Evolutionary conservation across 2,329 filamentous ascomycete genomes (phyloP).

Genomic region (Colletotrichum noveboracense): DNA sequence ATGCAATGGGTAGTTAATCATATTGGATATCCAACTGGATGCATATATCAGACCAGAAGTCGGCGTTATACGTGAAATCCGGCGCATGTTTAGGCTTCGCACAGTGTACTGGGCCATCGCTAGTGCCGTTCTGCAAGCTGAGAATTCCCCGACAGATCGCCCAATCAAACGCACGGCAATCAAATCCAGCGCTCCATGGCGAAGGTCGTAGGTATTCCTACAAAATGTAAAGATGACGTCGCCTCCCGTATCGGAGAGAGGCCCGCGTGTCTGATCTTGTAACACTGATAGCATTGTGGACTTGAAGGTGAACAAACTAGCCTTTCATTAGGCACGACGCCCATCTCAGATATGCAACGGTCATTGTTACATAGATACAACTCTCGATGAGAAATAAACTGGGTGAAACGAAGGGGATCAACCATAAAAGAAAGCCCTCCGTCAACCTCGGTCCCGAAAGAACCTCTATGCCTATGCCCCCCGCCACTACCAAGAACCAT

Average conservation of each 20-base stretch:
- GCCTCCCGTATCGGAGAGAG: not conserved
- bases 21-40: not conserved
- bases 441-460: not conserved
- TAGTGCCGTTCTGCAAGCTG: not conserved
- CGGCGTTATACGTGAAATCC: no score
- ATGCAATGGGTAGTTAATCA: not conserved
- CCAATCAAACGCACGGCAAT: not conserved
- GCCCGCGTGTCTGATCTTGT: not conserved
- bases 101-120: not conserved
- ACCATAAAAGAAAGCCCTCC: not conserved
- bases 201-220: not conserved
- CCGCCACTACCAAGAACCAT: not conserved
- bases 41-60: no score
- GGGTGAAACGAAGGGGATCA: not conserved
- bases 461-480: not conserved
- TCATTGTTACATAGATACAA: not conserved
- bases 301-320: not conserved
- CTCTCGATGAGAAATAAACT: not conserved
- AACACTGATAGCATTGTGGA: not conserved
- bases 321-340: not conserved
- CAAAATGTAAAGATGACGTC: not conserved
- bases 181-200: fast-evolving
- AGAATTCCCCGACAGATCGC: not conserved
- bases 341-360: not conserved
- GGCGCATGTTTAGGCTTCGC: not conserved